Evolutionary conservation across 2,329 filamentous ascomycete species (phyloP), one percentile per base, ranked within the genome.

Genomic region (Blastomyces gilchristii): DNA sequence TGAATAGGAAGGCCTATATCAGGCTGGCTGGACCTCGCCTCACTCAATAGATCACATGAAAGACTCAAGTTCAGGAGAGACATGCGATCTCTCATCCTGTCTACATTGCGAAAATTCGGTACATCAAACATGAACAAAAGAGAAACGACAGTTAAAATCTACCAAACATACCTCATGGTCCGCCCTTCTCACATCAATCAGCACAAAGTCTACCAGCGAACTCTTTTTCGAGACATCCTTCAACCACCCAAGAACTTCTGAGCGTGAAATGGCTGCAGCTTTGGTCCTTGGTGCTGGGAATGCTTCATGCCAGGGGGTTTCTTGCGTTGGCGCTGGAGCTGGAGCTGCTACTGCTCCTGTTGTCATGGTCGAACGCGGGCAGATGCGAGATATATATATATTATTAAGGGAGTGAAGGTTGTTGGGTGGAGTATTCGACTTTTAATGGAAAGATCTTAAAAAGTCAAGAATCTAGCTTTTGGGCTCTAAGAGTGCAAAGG

Each of bases 141-240:
- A 25, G n/a, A 49, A 25, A 4, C 6, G n/a, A n/a, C 8, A 50
- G 28, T 12, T 34, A 58, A 34, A 34, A 16, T 43, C 39, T 31
- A 45, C 56, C 25, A 47, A 6, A 41, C 56, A 45, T 71, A 81
- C 79, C 74, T 79, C 77, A 65, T 75, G 74, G 66, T 82, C 79
- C 3, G 68, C 74, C 18, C 78, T 71, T 49, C 80, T 77, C 34
- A 82, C 67, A 67, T 82, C 80, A 12, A 82, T 72, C 9, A 81
- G 69, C 0, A 81, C 67, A 66, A 74, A 80, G 39, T 71, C 67
- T 39, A 57, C 37, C 14, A 39, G 31, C 39, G 67, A 65, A 7
- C 72, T 72, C 1, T 67, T 64, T 61, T 65, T 64, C 60, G 66
- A 71, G 56, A 70, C 68, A 16, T 70, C 69, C 8, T 68, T 69